Conservation (phyloP, 106 monocot genomes). For the Dendrobium officinale region DNA sequence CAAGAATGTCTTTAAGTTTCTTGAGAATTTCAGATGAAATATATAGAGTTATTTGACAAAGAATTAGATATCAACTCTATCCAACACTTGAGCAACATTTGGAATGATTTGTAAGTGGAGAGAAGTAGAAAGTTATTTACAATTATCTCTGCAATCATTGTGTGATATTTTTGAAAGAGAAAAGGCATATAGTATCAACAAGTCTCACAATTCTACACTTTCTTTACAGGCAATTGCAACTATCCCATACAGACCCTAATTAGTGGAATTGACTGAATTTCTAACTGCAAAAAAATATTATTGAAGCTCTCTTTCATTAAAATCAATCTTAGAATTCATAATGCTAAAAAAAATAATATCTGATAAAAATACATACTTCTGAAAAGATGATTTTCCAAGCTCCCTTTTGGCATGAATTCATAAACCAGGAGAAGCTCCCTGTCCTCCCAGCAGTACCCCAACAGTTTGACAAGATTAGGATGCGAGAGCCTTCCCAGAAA, state of each 20-base stretch:
- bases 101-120: no score
- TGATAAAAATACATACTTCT: constrained; percentile 14
- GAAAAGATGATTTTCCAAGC: constrained; percentile 22
- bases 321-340: not conserved
- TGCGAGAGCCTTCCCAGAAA: constrained; percentile 22
- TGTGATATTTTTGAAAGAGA: no score
- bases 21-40: not conserved
- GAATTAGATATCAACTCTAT: no score
- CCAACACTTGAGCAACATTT: no score
- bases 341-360: not conserved
- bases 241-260: no score
- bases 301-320: not conserved
- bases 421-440: constrained; percentile 21
- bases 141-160: no score
- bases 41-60: not conserved
- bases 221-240: no score
- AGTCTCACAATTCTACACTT: no score
- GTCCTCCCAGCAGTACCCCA: constrained; percentile 24
- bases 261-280: no score
- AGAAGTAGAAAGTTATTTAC: no score
- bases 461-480: constrained; percentile 16
- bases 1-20: not conserved
- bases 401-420: constrained; percentile 16
- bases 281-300: no score
- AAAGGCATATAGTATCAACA: no score